Percentiles rank a stretch among this genome's conserved stretches.
Conservation (phyloP, 345 rosid species). For the Limnanthes douglasii region DNA sequence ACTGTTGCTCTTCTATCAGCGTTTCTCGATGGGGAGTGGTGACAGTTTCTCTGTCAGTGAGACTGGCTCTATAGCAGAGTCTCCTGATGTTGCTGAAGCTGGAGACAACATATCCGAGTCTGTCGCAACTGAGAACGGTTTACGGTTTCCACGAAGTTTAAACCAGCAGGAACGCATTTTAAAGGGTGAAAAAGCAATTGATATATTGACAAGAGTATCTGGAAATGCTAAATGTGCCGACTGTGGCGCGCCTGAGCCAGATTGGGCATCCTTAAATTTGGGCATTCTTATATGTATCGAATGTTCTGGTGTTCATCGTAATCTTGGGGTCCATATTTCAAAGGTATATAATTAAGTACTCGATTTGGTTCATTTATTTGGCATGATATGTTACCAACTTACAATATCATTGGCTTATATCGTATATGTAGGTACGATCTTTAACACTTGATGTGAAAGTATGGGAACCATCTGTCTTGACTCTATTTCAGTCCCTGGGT, state of each 20-base stretch:
- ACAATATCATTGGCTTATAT: too few relatives aligned
- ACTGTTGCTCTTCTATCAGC: too few relatives aligned
- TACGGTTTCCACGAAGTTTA: constrained; percentile 24
- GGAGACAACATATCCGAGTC: constrained; percentile 22
- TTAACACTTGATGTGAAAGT: constrained; percentile 70
- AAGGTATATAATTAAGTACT: constrained; percentile 31
- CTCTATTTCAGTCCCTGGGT: constrained; percentile 63
- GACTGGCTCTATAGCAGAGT: constrained; percentile 26
- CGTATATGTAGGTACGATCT: constrained; percentile 54
- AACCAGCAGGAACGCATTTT: constrained; percentile 23
- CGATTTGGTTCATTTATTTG: neutral
- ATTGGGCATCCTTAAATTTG: constrained; percentile 76
- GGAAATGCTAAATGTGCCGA: constrained; percentile 74
- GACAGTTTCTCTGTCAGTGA: constrained; percentile 35
- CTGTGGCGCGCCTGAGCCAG: constrained; percentile 71
- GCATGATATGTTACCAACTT: too few relatives aligned
- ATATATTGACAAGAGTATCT: constrained; percentile 36
- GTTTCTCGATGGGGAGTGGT: constrained; percentile 25
- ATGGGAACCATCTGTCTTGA: constrained; percentile 70
- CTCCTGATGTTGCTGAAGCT: constrained; percentile 18
- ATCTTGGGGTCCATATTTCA: constrained; percentile 72
- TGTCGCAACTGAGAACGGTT: constrained; percentile 19
- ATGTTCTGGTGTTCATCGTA: constrained; percentile 75
- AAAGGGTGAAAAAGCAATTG: constrained; percentile 48
- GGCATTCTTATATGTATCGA: constrained; percentile 68